Evolutionary conservation across 2,329 filamentous ascomycete species (phyloP).

Genomic region (Acrocalymma vagum): DNA sequence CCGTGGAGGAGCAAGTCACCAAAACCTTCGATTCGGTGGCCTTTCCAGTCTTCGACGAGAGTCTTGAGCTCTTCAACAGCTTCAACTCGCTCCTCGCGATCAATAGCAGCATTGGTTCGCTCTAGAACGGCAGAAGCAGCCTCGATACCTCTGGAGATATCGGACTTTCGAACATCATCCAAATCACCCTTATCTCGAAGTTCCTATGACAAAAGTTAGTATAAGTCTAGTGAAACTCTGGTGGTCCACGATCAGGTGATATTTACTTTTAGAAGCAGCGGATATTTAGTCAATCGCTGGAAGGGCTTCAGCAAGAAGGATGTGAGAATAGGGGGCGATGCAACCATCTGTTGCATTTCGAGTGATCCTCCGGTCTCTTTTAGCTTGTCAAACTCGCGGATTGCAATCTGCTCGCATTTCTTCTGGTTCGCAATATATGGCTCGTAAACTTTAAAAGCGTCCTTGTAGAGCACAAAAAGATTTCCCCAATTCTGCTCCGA

Average conservation of each 20-base stretch:
- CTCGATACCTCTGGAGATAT: constrained; percentile 79
- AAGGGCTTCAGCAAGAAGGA: constrained; percentile 97
- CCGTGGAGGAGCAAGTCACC: constrained; percentile 88
- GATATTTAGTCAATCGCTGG: constrained; percentile 94
- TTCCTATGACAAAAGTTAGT: constrained; percentile 64
- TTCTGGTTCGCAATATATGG: constrained; percentile 97
- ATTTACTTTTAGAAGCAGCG: constrained; percentile 81
- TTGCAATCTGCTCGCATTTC: constrained; percentile 85
- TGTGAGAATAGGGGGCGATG: constrained; percentile 86
- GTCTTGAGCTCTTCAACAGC: constrained; percentile 81
- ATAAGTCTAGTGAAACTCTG: neutral
- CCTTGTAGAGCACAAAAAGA: constrained; percentile 85
- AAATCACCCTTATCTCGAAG: constrained; percentile 83
- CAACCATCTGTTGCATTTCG: constrained; percentile 75
- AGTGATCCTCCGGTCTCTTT: constrained; percentile 71
- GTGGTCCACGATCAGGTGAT: constrained; percentile 6
- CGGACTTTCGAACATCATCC: constrained; percentile 73
- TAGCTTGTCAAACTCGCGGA: constrained; percentile 88
- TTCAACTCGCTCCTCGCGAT: constrained; percentile 83
- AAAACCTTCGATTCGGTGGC: constrained; percentile 88
- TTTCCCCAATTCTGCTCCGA: constrained; percentile 89
- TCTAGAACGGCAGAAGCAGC: constrained; percentile 83
- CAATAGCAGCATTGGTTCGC: constrained; percentile 89
- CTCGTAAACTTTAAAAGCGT: constrained; percentile 91
- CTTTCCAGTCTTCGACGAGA: constrained; percentile 97